Conservation (phyloP, 169 alveolate species). For the Besnoitia besnoiti region DNA sequence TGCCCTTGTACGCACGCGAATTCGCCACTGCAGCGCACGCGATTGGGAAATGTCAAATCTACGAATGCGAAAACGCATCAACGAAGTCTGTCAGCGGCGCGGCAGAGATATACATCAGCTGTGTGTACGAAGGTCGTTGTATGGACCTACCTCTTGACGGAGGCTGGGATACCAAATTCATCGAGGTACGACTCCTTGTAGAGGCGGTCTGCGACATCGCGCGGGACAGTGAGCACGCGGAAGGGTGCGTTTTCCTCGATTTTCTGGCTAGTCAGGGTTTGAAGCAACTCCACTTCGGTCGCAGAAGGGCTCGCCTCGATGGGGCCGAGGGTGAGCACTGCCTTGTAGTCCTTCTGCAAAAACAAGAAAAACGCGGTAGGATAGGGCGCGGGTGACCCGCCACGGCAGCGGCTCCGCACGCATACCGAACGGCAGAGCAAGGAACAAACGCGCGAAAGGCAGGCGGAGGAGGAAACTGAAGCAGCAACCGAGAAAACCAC, state of each 20-base stretch:
- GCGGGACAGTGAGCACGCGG: neutral
- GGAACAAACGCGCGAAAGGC: no score
- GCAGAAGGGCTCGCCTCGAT: neutral
- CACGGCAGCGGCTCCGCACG: neutral
- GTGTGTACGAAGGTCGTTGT: no score
- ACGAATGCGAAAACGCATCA: no score
- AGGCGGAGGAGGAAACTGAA: no score
- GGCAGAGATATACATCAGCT: no score
- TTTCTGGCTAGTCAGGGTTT: neutral
- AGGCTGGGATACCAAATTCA: conserved; percentile 38
- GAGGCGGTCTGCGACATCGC: conserved; percentile 26
- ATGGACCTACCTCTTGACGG: conserved; percentile 23
- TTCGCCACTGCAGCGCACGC: no score
- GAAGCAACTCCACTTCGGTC: neutral
- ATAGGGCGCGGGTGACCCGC: no score
- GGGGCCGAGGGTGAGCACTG: conserved; percentile 31
- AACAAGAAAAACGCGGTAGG: neutral
- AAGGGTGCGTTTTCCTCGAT: conserved; percentile 28
- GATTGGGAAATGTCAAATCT: no score
- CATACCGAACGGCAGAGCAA: no score
- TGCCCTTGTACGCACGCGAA: no score
- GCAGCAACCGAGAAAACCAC: no score
- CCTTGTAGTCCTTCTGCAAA: conserved; percentile 19
- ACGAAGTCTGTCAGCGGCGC: no score
- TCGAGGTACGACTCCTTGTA: conserved; percentile 34